Base-by-base conservation (phyloP, 495 filamentous ascomycete species). In the Aspergillus conjunctus region DNA sequence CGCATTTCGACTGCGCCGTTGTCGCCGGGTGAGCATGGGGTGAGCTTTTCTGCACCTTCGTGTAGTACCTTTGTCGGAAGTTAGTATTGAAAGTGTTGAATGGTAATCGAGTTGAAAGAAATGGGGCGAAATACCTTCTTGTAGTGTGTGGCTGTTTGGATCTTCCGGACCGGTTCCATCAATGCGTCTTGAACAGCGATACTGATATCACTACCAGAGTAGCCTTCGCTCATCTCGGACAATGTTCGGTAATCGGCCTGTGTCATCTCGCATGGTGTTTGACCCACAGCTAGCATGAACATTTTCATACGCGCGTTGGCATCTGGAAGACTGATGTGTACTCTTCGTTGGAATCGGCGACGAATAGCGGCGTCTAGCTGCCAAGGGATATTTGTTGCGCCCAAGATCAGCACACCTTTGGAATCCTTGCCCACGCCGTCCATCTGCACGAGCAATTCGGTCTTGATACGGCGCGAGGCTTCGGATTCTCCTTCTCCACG, bases 351-450 rank as follows among this genome's bases (percentile, higher is more conserved):
- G 82, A 99, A 99, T 73, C 94, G 91, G 71, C 94, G 85, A 57
- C 95, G 87, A 68, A 99, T 98, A 59, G 94, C 94, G n/a, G 92
- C 91, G 75, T 99, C 94, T 41, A 99, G 82, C 76, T 99, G 94
- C 94, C 94, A 99, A 8, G 94, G 94, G 68, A 99, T 98, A 71
- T 99, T 99, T 49, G 94, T 99, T 56, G 94, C 94, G 53, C 95
- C 94, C 11, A 99, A 83, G 44, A 99, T 96, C 34, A 99, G 80
- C 10, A 99, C 93, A 41, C 93, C 95, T 67, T 88, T 91, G 55
- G 87, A 91, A 75, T 97, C 94, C 43, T 92, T 91, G 44, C 95
- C 95, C 4, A 99, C 94, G 73, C 94, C 94, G 67, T 99, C 94
- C 94, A 99, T 99, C 71, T 99, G 94, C 14, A 99, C 95, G 18